A percentile compares a stretch with the other conserved stretches of the same genome.
phyloP scores from a whole-genome alignment of 2,329 filamentous ascomycete genomes.

The Exophiala sp. region DNA sequence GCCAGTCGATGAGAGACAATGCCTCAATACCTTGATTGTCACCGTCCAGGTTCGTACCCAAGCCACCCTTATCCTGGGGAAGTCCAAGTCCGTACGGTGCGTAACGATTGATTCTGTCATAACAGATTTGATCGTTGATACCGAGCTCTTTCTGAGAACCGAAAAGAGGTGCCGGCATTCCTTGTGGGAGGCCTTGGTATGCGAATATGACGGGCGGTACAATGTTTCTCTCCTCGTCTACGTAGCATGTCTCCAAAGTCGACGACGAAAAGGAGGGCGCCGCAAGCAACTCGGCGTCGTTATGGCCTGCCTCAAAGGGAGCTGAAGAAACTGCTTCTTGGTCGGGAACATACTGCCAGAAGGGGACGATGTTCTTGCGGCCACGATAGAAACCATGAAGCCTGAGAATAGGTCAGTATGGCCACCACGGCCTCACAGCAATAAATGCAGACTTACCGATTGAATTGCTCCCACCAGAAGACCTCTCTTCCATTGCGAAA shows the following conservation, averaged over 20 bases:
- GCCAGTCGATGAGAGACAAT: slow-evolving; percentile 46
- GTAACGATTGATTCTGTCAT: slow-evolving; percentile 63
- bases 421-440: too few relatives aligned
- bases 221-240: slow-evolving; percentile 19
- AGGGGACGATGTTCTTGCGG: slow-evolving; percentile 19
- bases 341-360: slow-evolving; percentile 22
- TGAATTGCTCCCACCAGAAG: slow-evolving; percentile 30
- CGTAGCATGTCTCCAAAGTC: slow-evolving; percentile 17
- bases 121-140: slow-evolving; percentile 59
- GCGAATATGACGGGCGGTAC: slow-evolving; percentile 19
- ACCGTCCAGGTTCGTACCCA: slow-evolving; percentile 17
- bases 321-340: slow-evolving; percentile 15
- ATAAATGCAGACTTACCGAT: slow-evolving; percentile 12
- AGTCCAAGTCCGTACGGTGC: slow-evolving; percentile 46
- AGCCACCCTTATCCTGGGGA: slow-evolving; percentile 29
- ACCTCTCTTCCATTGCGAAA: slow-evolving; percentile 23
- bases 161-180: slow-evolving; percentile 46
- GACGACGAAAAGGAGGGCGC: background rate
- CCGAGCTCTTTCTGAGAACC: slow-evolving; percentile 57
- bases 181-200: slow-evolving; percentile 26
- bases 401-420: slow-evolving; percentile 3
- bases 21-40: slow-evolving; percentile 19
- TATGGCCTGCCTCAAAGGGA: slow-evolving; percentile 7
- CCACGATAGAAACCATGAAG: slow-evolving; percentile 22
- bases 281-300: slow-evolving; percentile 8